These are phyloP conservation scores for Clarireedia sp. DNA, from an alignment of 2,329 filamentous ascomycete genomes.

Conservation along the genomic window DNA sequence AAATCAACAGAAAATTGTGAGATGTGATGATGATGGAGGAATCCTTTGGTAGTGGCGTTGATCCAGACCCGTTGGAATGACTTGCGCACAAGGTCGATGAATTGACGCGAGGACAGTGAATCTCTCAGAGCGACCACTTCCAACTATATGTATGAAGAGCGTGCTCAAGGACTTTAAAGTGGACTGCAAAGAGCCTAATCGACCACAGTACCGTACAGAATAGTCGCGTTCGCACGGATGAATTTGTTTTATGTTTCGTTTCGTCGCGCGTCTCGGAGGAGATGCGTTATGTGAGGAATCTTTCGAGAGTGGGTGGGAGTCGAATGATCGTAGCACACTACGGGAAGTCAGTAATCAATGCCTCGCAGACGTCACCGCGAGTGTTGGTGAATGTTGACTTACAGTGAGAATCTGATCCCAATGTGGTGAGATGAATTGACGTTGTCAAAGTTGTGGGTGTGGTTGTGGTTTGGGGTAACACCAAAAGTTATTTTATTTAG, in stretches of 20 bases:
- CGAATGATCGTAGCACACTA: background rate
- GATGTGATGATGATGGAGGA: background rate
- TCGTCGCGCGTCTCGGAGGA: background rate
- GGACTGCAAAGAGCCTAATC: background rate
- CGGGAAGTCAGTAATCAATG: background rate
- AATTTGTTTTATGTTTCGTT: background rate
- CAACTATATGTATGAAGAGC: background rate
- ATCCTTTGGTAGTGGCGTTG: constrained; percentile 2
- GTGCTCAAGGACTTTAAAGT: background rate
- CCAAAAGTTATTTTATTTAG: constrained; percentile 6
- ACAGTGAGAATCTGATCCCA: background rate
- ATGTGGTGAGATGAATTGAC: background rate
- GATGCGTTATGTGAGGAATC: background rate
- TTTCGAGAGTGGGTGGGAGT: background rate
- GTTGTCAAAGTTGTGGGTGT: constrained; percentile 10
- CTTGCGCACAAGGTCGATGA: background rate
- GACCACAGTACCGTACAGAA: too few relatives aligned
- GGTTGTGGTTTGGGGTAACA: constrained; percentile 14
- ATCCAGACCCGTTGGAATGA: background rate
- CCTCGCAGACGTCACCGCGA: background rate
- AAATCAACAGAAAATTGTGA: constrained; percentile 5
- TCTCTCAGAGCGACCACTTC: background rate
- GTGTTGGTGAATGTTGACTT: background rate
- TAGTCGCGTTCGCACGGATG: background rate
- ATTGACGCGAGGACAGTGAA: background rate